Evolutionary conservation across 169 alveolate genomes (phyloP).

Genomic region (Cryptosporidium meleagridis): DNA sequence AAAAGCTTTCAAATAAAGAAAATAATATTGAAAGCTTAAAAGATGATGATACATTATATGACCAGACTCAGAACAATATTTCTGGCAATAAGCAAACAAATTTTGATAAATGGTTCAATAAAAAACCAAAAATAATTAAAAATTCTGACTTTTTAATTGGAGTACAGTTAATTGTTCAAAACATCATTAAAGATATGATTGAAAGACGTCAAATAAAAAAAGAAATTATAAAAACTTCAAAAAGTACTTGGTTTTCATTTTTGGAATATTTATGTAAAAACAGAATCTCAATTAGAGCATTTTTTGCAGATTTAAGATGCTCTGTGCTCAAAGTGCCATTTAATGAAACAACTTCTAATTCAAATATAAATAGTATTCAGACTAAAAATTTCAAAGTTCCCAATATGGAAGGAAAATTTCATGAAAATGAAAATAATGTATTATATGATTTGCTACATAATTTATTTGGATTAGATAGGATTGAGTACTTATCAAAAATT

Average conservation of each 20-base stretch:
- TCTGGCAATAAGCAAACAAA: not conserved
- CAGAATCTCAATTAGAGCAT: conserved; percentile 51
- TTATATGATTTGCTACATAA: not conserved
- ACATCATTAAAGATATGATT: conserved; percentile 53
- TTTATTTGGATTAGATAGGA: conserved; percentile 21
- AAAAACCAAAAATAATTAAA: conserved; percentile 40
- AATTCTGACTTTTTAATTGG: conserved; percentile 65
- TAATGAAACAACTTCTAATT: conserved; percentile 41
- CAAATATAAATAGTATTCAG: not conserved
- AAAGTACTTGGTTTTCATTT: conserved; percentile 38
- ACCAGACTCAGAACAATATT: not conserved
- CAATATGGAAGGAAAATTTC: not conserved
- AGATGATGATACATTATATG: not conserved
- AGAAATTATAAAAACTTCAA: not conserved
- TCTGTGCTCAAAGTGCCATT: conserved; percentile 55
- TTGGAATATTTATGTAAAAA: conserved; percentile 7
- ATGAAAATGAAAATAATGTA: not conserved
- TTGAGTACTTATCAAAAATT: conserved; percentile 6
- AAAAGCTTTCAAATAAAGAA: not conserved
- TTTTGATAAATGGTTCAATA: conserved; percentile 51
- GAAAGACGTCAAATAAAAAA: conserved; percentile 34
- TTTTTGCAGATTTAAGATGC: conserved; percentile 69
- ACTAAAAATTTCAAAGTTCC: not conserved
- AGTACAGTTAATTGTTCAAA: conserved; percentile 47
- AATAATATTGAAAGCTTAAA: not conserved